These are phyloP conservation scores for Staphylotrichum tortipilum DNA, from an alignment of 495 filamentous ascomycete species.

Conservation along the genomic window DNA sequence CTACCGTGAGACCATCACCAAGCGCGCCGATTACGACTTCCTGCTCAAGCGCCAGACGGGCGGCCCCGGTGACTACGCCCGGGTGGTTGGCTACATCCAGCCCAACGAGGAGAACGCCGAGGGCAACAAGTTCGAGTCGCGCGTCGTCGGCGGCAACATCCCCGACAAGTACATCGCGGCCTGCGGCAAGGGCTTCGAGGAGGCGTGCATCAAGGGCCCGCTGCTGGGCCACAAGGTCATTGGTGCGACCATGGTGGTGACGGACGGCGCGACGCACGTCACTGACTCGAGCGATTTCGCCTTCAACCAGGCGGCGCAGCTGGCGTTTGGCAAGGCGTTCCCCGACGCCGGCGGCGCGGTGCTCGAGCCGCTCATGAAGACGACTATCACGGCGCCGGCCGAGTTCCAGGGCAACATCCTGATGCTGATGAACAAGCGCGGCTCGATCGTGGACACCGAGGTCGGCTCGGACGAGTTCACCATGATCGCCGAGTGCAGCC, in stretches of 20 bases:
- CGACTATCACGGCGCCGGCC: conserved; percentile 83
- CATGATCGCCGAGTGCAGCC: conserved; percentile 81
- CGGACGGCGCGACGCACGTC: conserved; percentile 95
- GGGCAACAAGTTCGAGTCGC: conserved; percentile 76
- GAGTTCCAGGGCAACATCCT: conserved; percentile 98
- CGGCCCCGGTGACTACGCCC: conserved; percentile 91
- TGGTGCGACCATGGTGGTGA: conserved; percentile 82
- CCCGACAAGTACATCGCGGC: conserved; percentile 93
- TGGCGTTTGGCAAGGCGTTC: conserved; percentile 97
- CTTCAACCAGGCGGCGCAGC: conserved; percentile 94
- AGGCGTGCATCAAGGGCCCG: conserved; percentile 78
- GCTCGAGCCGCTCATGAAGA: conserved; percentile 97
- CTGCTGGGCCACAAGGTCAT: conserved; percentile 91
- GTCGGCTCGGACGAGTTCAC: conserved; percentile 93
- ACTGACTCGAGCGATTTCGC: conserved; percentile 97
- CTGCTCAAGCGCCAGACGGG: conserved; percentile 94
- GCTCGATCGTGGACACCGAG: conserved; percentile 91
- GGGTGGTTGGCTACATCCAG: conserved; percentile 89
- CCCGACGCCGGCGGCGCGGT: conserved; percentile 64
- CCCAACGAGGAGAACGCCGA: conserved; percentile 60
- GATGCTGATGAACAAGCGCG: conserved; percentile 91
- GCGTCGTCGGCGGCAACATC: conserved; percentile 82
- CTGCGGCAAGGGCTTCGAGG: conserved; percentile 91
- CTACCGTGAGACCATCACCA: conserved; percentile 87
- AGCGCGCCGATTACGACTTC: conserved; percentile 76